Base-by-base conservation (phyloP, 495 filamentous ascomycete genomes). In the Talaromyces stipitatus region DNA sequence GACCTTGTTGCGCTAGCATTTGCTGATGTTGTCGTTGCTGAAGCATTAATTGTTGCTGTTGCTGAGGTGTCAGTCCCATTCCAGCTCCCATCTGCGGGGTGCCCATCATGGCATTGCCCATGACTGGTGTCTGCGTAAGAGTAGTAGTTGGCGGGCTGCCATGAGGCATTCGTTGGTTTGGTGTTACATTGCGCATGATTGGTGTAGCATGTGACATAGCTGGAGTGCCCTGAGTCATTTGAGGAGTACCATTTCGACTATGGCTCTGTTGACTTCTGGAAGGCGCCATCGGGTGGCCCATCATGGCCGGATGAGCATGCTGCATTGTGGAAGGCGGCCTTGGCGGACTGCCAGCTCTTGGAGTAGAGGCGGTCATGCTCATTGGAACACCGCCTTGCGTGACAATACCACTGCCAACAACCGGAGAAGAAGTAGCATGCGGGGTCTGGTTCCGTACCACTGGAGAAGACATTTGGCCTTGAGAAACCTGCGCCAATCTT, bases 251-350 rank as follows among this genome's bases (percentile, higher is more conserved):
- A 32, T 88, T 85, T 50, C 79, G 74, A 64, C 83, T 84, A 55
- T 85, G 82, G 58, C 87, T 85, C 66, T 92, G 90, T 62, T 95
- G 90, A 65, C 91, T 95, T 56, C 82, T 76, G 32, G 89, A 85
- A 22, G 86, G 78, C 9, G 78, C 85, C 90, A 95, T 95, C 45
- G 76, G 82, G 56, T 85, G 78, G 12, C 82, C 74, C 75, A 86
- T 85, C 22, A 86, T 79, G 68, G 82, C 85, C 0, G 82, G 79
- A 46, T 83, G 82, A 29, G 86, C 83, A 65, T 85, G 84, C 60
- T 91, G 88, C 47, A 86, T 76, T 4, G 90, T 84, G 52, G 91
- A 95, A 14, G 87, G 76, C 29, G 91, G 88, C 36, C 91, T 77
- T 41, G 84, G 78, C 18, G 91, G 92, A 50, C 84, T 85, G 53